Evolutionary conservation across 306 rosid genomes (phyloP).

Genomic region (Elaeagnus macrophylla): DNA sequence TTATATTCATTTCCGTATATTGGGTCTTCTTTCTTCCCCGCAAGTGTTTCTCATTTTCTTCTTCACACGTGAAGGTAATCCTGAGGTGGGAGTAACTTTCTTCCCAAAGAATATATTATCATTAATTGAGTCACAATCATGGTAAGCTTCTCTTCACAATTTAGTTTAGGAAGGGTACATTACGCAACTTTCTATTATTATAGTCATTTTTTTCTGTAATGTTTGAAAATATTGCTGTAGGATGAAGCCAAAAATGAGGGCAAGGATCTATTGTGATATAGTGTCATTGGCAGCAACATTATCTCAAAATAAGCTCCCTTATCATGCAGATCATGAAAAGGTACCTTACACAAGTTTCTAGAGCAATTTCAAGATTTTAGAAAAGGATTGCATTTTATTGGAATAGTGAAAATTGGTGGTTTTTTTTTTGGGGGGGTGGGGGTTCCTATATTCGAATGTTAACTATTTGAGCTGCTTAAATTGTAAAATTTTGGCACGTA

Average conservation of each 20-base stretch:
- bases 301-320: conserved; percentile 70
- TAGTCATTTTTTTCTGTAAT: conserved; percentile 7
- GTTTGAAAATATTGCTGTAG: conserved; percentile 33
- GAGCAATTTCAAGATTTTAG: background rate
- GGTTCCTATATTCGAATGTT: too few species aligned
- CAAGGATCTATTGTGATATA: conserved; percentile 42
- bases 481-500: too few species aligned
- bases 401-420: background rate
- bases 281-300: conserved; percentile 53
- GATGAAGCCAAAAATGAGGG: conserved; percentile 64
- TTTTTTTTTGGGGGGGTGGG: too few species aligned
- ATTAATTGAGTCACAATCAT: conserved; percentile 42
- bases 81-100: conserved; percentile 37
- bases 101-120: conserved; percentile 44
- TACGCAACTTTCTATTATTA: background rate
- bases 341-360: conserved; percentile 24
- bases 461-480: too few species aligned
- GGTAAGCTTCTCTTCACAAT: conserved; percentile 41
- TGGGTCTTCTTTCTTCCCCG: conserved; percentile 17
- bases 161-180: conserved; percentile 16
- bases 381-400: background rate
- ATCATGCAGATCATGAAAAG: conserved; percentile 45
- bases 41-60: conserved; percentile 1
- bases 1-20: background rate
- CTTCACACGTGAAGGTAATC: conserved; percentile 54